Conservation (phyloP, 2,329 filamentous ascomycete species). For the Xylaria multiplex region DNA sequence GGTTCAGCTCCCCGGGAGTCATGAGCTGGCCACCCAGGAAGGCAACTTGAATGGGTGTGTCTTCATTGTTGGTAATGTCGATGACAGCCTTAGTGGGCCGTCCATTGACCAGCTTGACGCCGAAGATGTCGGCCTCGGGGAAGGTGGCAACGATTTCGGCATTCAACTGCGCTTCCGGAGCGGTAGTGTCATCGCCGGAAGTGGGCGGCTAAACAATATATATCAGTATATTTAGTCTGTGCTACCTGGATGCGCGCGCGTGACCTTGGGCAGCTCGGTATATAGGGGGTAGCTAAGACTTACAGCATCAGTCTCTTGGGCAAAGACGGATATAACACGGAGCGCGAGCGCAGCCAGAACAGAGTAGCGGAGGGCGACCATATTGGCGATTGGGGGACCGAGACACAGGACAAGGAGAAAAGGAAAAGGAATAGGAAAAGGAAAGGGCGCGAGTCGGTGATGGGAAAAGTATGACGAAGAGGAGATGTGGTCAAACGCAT, state of each 20-base stretch:
- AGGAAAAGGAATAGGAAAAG: constrained; percentile 12
- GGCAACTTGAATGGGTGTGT: constrained; percentile 76
- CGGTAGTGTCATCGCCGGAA: constrained; percentile 42
- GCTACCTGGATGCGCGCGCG: constrained; percentile 7
- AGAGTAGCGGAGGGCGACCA: constrained; percentile 50
- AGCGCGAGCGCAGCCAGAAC: constrained; percentile 49
- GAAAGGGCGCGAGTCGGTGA: constrained; percentile 3
- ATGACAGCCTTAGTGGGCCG: constrained; percentile 84
- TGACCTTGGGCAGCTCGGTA: not conserved
- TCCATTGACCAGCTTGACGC: constrained; percentile 95
- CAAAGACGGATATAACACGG: constrained; percentile 49
- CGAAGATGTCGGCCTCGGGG: constrained; percentile 83
- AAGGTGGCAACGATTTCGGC: constrained; percentile 73
- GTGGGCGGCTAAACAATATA: constrained; percentile 38
- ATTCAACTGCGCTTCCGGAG: constrained; percentile 60
- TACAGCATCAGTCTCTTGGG: constrained; percentile 46
- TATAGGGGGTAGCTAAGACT: constrained; percentile 29
- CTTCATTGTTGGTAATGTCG: constrained; percentile 86
- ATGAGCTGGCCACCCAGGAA: constrained; percentile 81
- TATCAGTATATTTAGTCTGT: constrained; percentile 12
- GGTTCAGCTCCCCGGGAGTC: constrained; percentile 62
- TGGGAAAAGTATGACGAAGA: constrained; percentile 17
- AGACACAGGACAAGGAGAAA: constrained; percentile 28
- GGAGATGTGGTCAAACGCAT: constrained; percentile 22
- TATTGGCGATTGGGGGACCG: constrained; percentile 36